Evolutionary conservation across 1,139 yeast genomes (phyloP).

Genomic region (Komagataea norvegica): DNA sequence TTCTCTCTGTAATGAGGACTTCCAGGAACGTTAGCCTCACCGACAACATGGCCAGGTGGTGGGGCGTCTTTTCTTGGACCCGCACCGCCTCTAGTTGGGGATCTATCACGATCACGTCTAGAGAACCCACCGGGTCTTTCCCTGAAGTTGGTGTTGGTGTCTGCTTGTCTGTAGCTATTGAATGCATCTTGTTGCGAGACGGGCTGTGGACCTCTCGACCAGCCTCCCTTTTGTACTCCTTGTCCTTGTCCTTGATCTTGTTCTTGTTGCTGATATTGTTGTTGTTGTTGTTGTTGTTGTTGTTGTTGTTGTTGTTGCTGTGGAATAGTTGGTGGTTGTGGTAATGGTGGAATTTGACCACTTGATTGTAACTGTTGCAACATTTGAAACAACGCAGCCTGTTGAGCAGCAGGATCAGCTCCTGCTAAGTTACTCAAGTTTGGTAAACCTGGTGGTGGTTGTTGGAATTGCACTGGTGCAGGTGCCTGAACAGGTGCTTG

Average conservation of each 20-base stretch:
- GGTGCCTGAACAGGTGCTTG: conserved; percentile 24
- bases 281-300: conserved; percentile 12
- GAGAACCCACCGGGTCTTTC: conserved; percentile 15
- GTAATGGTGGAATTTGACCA: conserved; percentile 27
- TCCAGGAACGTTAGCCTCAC: conserved; percentile 63
- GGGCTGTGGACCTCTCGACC: conserved; percentile 12
- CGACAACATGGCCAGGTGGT: conserved; percentile 35
- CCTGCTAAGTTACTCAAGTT: conserved; percentile 16
- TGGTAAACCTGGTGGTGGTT: conserved; percentile 19
- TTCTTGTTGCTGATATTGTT: no score
- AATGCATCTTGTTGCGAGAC: conserved; percentile 25
- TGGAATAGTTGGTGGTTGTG: conserved; percentile 16
- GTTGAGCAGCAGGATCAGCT: conserved; percentile 31
- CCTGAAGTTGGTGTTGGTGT: conserved; percentile 26
- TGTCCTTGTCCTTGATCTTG: no score
- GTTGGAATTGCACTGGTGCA: conserved; percentile 18
- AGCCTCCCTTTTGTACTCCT: no score
- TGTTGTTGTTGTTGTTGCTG: conserved; percentile 14
- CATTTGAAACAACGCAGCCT: conserved; percentile 43
- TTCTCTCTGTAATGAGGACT: conserved; percentile 71
- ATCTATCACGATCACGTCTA: conserved; percentile 27
- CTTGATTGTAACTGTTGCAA: conserved; percentile 32
- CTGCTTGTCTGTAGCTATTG: conserved; percentile 24
- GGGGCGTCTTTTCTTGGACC: conserved; percentile 12
- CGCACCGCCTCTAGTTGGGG: conserved; percentile 21